A percentile compares a stretch with the other conserved stretches of the same genome.
phyloP scores from a whole-genome alignment of 2,329 filamentous ascomycete species.

The Macrophomina tecta region DNA sequence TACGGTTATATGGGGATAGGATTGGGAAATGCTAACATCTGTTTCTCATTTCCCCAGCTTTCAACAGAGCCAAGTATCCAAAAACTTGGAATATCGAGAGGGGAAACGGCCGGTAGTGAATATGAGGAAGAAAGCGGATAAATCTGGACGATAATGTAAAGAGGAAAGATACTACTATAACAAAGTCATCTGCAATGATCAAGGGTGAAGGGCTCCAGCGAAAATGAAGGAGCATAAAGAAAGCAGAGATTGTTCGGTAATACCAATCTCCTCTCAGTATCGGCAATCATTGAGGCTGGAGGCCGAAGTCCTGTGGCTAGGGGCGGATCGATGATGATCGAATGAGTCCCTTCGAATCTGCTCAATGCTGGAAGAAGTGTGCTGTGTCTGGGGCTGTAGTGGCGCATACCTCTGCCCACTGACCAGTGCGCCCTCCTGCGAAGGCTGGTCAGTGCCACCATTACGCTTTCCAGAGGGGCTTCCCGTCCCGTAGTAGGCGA shows the following conservation, averaged over 20 bases:
- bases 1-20: background rate
- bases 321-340: constrained; percentile 12
- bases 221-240: background rate
- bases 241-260: background rate
- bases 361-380: constrained; percentile 28
- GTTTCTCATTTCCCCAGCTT: background rate
- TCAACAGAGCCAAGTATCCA: background rate
- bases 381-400: constrained; percentile 23
- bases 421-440: constrained; percentile 42
- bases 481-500: constrained; percentile 49
- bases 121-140: background rate
- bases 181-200: background rate
- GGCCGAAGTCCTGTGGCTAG: constrained; percentile 7
- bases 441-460: constrained; percentile 35
- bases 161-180: background rate
- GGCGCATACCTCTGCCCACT: constrained; percentile 51
- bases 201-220: background rate
- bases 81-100: no score
- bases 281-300: background rate
- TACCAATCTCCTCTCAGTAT: background rate
- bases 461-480: constrained; percentile 39
- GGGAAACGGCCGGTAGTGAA: background rate
- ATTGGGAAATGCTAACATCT: background rate
- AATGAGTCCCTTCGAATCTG: constrained; percentile 31
- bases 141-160: no score